These are phyloP conservation scores for Gracilaria caudata DNA, from an alignment of 23 red algal species.

Conservation along the genomic window DNA sequence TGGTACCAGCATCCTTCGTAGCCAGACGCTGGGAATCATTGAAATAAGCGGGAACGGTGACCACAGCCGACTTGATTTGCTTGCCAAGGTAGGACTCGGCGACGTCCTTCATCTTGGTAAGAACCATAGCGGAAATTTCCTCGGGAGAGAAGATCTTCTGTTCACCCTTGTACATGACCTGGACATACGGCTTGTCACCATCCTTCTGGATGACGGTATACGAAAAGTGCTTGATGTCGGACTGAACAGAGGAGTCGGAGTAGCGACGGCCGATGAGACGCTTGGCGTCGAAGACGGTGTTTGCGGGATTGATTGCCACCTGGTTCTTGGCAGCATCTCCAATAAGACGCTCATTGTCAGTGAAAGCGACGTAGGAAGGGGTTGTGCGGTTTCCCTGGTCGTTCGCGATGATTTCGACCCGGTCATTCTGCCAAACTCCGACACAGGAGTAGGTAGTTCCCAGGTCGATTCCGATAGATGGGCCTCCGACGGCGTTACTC, in stretches of 20 bases:
- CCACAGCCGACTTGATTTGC: slow-evolving; percentile 89
- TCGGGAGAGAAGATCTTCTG: slow-evolving; percentile 93
- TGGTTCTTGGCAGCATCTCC: slow-evolving; percentile 99
- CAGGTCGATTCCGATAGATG: slow-evolving; percentile 92
- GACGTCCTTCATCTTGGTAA: slow-evolving; percentile 98
- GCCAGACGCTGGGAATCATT: slow-evolving; percentile 99
- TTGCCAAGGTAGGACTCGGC: slow-evolving; percentile 95
- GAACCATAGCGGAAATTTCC: slow-evolving; percentile 98
- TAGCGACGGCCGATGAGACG: slow-evolving; percentile 96
- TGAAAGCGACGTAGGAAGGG: slow-evolving; percentile 99
- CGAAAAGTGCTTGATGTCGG: slow-evolving; percentile 99
- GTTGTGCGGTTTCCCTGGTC: slow-evolving; percentile 99
- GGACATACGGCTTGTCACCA: slow-evolving; percentile 91
- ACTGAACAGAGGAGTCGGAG: slow-evolving; percentile 92
- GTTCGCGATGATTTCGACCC: slow-evolving; percentile 98
- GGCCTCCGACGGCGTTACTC: slow-evolving; percentile 25
- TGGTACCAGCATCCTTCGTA: slow-evolving; percentile 99
- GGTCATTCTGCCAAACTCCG: slow-evolving; percentile 89
- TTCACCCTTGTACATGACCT: slow-evolving; percentile 93
- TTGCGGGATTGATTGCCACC: slow-evolving; percentile 96
- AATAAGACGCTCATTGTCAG: slow-evolving; percentile 96
- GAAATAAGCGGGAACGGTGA: slow-evolving; percentile 99
- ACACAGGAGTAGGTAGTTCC: slow-evolving; percentile 98
- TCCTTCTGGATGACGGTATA: slow-evolving; percentile 89
- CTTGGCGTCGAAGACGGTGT: slow-evolving; percentile 99